Base-by-base conservation (phyloP, 2,329 filamentous ascomycete species). In the Emergomyces orientalis region DNA sequence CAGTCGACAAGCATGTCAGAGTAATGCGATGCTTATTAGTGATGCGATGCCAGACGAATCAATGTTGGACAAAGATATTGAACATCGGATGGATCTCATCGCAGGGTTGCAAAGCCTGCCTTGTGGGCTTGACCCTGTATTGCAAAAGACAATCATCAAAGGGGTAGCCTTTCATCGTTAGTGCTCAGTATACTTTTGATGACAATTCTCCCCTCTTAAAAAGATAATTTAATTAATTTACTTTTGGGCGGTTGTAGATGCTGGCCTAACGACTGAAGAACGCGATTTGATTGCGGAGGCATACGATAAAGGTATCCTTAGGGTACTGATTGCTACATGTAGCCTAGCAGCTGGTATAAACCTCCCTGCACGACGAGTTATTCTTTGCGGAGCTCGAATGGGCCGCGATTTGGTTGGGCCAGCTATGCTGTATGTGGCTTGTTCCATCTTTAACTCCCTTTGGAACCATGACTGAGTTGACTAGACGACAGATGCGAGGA, bases 341-440 rank as follows among this genome's bases (percentile, higher is more conserved):
- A 90, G 88, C 71, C 80, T 92, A 63, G 89, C 89, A n/a, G 89
- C 88, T 17, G 89, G 89, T n/a, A 90, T 92, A 63, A 91, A 92
- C 73, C 76, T 92, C 22, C 80, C 80, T 17, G 89, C 89, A 8
- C 80, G 89, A 61, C 80, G 89, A 67, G 89, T 92, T 0, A 90
- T 92, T 63, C 80, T 90, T 32, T 88, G 90, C 70, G 87, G 85
- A 65, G 88, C 87, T 37, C 82, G 86, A 49, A 91, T 91, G 87
- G 89, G 89, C 0, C 81, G 86, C 60, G 88, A 91, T 55, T 78
- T 91, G 57, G 84, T 91, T n/a, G 88, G 88, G 0, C 88, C 89
- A 14, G 86, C 88, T 3, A 89, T 92, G 86, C 78, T 92, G 73
- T 81, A 75, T 65, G 76, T 72, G 14, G 39, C n/a, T 13, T 47